phyloP scores from a whole-genome alignment of 179 eudicot species.

The Beta lomatogona region DNA sequence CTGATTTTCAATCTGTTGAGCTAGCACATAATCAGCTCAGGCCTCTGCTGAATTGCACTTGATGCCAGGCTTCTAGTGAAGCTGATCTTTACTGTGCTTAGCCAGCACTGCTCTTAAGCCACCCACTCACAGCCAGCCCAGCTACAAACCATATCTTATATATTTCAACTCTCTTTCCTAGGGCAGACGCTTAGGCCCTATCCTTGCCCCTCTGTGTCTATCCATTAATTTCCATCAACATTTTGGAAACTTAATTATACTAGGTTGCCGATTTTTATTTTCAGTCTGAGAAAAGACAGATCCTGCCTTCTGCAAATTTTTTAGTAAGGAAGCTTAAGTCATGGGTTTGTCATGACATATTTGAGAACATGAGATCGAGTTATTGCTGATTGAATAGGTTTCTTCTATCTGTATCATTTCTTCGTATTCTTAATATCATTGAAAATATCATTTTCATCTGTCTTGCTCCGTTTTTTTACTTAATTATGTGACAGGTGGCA shows the following conservation, averaged over 20 bases:
- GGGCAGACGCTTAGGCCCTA: background rate
- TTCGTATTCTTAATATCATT: background rate
- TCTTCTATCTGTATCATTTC: background rate
- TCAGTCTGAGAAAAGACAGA: background rate
- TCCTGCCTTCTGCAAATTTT: background rate
- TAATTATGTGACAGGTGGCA: conserved; percentile 66
- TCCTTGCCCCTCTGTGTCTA: background rate
- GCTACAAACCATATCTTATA: background rate
- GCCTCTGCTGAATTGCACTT: background rate
- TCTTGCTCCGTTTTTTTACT: background rate
- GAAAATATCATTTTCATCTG: too few species aligned
- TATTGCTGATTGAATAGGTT: background rate
- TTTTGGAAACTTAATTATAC: background rate
- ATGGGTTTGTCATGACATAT: background rate
- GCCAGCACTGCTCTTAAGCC: background rate
- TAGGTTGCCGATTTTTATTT: background rate
- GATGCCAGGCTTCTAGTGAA: background rate
- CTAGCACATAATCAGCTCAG: background rate
- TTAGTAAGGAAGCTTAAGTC: background rate
- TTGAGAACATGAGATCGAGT: background rate
- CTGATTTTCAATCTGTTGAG: background rate
- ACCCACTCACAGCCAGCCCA: background rate
- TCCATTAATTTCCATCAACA: background rate
- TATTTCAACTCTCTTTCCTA: background rate
- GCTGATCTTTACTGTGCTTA: background rate